phyloP scores from a whole-genome alignment of 1,284 basidiomycete genomes.

The Tremellales sp. region DNA sequence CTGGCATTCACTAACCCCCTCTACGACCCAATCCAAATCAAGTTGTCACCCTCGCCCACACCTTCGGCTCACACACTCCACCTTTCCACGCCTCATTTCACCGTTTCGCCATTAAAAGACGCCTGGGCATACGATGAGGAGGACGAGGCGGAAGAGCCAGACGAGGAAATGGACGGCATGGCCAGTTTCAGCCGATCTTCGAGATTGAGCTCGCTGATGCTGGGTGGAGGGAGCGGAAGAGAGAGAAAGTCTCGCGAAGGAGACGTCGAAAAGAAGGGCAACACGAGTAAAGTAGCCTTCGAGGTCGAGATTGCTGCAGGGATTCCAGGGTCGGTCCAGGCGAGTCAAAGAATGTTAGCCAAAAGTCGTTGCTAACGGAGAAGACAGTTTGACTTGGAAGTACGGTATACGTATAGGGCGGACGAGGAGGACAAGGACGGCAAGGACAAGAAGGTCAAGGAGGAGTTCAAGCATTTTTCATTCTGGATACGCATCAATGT shows the following conservation, averaged over 20 bases:
- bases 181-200: slow-evolving; percentile 63
- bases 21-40: slow-evolving; percentile 87
- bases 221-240: slow-evolving; percentile 2
- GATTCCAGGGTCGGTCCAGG: slow-evolving; percentile 11
- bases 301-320: slow-evolving; percentile 28
- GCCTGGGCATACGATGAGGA: slow-evolving; percentile 90
- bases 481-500: slow-evolving; percentile 42
- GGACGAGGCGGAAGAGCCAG: slow-evolving; percentile 53
- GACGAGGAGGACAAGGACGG: slow-evolving; percentile 56
- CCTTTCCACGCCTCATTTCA: slow-evolving; percentile 68
- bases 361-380: neutral
- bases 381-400: slow-evolving; percentile 79
- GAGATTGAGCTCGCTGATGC: slow-evolving; percentile 22
- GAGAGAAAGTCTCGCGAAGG: slow-evolving; percentile 12
- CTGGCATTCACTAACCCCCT: slow-evolving; percentile 87
- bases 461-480: slow-evolving; percentile 47
- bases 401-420: slow-evolving; percentile 85
- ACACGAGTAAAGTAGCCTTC: slow-evolving; percentile 70
- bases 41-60: slow-evolving; percentile 58
- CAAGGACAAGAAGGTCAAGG: slow-evolving; percentile 12
- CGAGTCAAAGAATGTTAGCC: slow-evolving; percentile 17
- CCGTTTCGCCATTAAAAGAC: slow-evolving; percentile 82
- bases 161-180: slow-evolving; percentile 43
- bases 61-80: slow-evolving; percentile 58
- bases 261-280: slow-evolving; percentile 58